phyloP scores from a whole-genome alignment of 73 alveolate species.

The Blepharisma japonicum region DNA sequence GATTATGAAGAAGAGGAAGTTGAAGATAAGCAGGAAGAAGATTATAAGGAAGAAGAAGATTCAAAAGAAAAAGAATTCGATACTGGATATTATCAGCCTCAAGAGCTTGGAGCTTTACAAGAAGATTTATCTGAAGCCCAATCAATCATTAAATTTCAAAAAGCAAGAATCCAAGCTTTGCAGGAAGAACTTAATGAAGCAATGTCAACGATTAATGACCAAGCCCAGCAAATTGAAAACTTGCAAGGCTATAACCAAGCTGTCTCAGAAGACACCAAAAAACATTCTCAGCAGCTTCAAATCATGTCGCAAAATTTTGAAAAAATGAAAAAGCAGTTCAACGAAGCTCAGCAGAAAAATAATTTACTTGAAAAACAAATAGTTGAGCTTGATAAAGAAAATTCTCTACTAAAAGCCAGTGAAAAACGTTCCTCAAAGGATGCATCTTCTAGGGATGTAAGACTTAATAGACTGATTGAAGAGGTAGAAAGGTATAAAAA shows the following conservation, averaged over 20 bases:
- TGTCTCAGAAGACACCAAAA: slow-evolving; percentile 47
- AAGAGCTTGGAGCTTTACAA: slow-evolving; percentile 43
- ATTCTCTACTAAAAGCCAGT: slow-evolving; percentile 63
- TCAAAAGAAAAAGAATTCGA: background rate
- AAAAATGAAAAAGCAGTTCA: slow-evolving; percentile 51
- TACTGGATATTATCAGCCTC: background rate
- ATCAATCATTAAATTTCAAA: slow-evolving; percentile 69
- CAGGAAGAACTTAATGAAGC: slow-evolving; percentile 76
- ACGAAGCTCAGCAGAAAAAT: slow-evolving; percentile 59
- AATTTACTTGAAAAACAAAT: slow-evolving; percentile 56
- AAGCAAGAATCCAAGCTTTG: slow-evolving; percentile 83
- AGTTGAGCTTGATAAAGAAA: slow-evolving; percentile 58
- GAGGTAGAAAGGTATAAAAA: slow-evolving; percentile 77
- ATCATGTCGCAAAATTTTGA: slow-evolving; percentile 47
- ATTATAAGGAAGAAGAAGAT: slow-evolving; percentile 26
- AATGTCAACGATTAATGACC: slow-evolving; percentile 48
- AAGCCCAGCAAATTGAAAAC: slow-evolving; percentile 65
- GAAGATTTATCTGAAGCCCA: slow-evolving; percentile 66
- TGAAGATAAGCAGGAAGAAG: slow-evolving; percentile 25
- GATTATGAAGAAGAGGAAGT: background rate
- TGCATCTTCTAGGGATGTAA: slow-evolving; percentile 71
- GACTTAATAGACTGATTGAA: slow-evolving; percentile 78
- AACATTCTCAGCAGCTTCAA: slow-evolving; percentile 51
- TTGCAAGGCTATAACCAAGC: slow-evolving; percentile 38
- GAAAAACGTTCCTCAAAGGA: slow-evolving; percentile 69